Base-by-base conservation (phyloP, 345 rosid genomes). In the Pseudoturritis turrita region DNA sequence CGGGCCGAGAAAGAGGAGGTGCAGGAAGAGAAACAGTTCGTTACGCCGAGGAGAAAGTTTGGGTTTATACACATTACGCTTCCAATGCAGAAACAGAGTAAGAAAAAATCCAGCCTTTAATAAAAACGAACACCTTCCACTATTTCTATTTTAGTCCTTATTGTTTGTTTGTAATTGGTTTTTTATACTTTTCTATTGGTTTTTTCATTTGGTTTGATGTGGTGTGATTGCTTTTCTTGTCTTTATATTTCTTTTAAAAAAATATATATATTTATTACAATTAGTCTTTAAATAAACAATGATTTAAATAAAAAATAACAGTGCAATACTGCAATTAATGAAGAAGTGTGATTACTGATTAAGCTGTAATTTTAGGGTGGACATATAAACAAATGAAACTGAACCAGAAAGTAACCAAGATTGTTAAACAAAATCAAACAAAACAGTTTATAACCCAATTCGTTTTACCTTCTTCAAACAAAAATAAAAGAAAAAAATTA, bases 31-130 rank as follows among this genome's bases (percentile, higher is more conserved):
- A 64, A 75, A 79, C 97, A 80, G 60, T 82, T 65, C 18, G 77
- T 74, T 2, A 33, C 86, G 4, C 96, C 83, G 57, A 78, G 96
- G 77, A 90, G 94, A 77, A 90, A 87, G 81, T 90, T 88, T 40
- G 93, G 98, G 3, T 90, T 93, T 76, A 90, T 93, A 55, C 98
- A 88, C 67, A 90, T 88, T 26, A 84, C 96, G 1, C 82, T 92
- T 68, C 96, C 98, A 8, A 65, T 84, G 85, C 66, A 87, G 19
- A 93, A 81, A 69, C 93, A 83, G 68, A 83, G 80, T 69, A 87
- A 89, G 89, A 92, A 88, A 88, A 84, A 74, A 39, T 35, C 59
- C 67, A 83, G 69, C 69, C 68, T 77, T 71, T 80, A 41, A 82
- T 71, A 33, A 40, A 41, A 17, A 55, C 18, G n/a, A 65, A 49